Percentiles rank a stretch among this genome's conserved stretches.
Evolutionary conservation across 495 filamentous ascomycete species (phyloP).

Genomic region (Venustampulla echinocandica): DNA sequence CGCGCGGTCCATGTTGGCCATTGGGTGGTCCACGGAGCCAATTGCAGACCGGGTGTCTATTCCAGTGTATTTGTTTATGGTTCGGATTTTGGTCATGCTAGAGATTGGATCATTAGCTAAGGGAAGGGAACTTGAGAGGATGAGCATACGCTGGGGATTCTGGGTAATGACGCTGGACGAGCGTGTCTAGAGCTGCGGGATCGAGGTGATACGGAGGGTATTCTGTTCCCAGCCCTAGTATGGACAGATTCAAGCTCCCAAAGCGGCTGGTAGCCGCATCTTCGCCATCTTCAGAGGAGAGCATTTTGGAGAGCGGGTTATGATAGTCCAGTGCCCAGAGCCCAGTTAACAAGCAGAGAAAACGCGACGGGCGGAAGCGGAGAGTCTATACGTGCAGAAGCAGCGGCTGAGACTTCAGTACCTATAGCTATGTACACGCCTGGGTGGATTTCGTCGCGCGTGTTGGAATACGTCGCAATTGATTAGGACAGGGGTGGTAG

Average conservation of each 20-base stretch:
- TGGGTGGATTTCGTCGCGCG: too few species aligned
- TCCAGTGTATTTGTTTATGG: slow-evolving; percentile 55
- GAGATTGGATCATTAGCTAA: slow-evolving; percentile 5
- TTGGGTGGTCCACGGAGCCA: slow-evolving; percentile 44
- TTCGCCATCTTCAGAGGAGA: slow-evolving; percentile 2
- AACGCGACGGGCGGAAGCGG: too few species aligned
- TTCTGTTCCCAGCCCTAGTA: slow-evolving; percentile 39
- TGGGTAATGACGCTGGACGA: slow-evolving; percentile 39
- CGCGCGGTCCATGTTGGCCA: slow-evolving; percentile 43
- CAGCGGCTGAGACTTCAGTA: too few species aligned
- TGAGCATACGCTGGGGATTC: slow-evolving; percentile 39
- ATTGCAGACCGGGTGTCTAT: slow-evolving; percentile 55
- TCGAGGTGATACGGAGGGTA: slow-evolving; percentile 41
- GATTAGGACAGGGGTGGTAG: too few species aligned
- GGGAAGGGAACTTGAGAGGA: neutral
- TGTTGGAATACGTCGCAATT: too few species aligned
- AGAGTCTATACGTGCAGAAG: too few species aligned
- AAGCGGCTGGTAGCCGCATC: slow-evolving; percentile 13
- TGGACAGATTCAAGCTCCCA: slow-evolving; percentile 34
- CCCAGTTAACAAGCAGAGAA: too few species aligned
- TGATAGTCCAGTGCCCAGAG: too few species aligned
- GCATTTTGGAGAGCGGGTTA: slow-evolving; percentile 9
- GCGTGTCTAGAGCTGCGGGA: slow-evolving; percentile 30
- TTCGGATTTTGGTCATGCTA: slow-evolving; percentile 49
- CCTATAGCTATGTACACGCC: too few species aligned